Evolutionary conservation across 805 yeast genomes (phyloP).

Genomic region (Maudiozyma turicensis): DNA sequence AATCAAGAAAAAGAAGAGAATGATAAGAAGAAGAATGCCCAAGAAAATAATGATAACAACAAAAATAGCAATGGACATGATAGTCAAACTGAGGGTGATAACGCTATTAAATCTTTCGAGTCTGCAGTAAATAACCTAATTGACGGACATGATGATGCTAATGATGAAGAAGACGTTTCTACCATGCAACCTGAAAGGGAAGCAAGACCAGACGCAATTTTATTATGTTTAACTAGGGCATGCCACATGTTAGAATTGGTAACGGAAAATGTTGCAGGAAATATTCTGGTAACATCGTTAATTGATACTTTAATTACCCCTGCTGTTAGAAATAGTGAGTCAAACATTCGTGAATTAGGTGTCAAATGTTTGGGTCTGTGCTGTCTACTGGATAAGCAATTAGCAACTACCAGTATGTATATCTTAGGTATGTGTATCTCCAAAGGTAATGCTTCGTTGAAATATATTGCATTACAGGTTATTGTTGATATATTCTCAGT

Average conservation of each 20-base stretch:
- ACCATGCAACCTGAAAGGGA: conserved; percentile 27
- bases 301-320: conserved; percentile 72
- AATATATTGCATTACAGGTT: conserved; percentile 53
- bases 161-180: conserved; percentile 6
- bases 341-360: conserved; percentile 53
- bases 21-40: neutral
- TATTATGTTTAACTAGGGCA: conserved; percentile 60
- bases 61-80: conserved; percentile 8
- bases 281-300: conserved; percentile 56
- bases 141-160: conserved; percentile 13
- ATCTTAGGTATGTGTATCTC: conserved; percentile 63
- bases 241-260: conserved; percentile 60
- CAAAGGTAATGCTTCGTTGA: conserved; percentile 53
- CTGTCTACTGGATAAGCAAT: conserved; percentile 55
- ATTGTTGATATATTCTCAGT: conserved; percentile 71
- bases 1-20: conserved; percentile 28
- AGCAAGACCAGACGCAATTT: conserved; percentile 35
- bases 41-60: neutral
- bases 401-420: conserved; percentile 56
- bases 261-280: conserved; percentile 53
- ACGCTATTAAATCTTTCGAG: conserved; percentile 36
- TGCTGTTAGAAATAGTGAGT: conserved; percentile 53
- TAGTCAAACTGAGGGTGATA: conserved; percentile 17
- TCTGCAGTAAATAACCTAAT: conserved; percentile 36
- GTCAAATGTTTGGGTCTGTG: conserved; percentile 70